phyloP scores from a whole-genome alignment of 2,329 filamentous ascomycete genomes.

The Triangularia setosa region DNA sequence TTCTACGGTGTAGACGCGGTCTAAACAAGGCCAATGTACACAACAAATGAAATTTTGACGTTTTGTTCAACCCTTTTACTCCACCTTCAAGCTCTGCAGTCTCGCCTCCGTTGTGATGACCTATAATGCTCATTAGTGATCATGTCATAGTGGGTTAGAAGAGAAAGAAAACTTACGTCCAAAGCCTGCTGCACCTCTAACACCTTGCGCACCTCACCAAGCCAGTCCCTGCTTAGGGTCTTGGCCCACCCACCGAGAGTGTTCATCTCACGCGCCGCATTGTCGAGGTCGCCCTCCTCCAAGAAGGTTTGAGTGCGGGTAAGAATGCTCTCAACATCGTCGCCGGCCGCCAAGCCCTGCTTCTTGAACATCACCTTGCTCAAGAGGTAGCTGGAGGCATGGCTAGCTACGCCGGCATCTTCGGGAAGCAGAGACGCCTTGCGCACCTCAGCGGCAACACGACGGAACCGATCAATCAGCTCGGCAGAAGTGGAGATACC shows the following conservation, averaged over 20 bases:
- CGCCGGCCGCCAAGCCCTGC: conserved; percentile 73
- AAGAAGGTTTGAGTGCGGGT: conserved; percentile 84
- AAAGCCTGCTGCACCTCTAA: conserved; percentile 94
- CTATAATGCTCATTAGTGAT: conserved; percentile 39
- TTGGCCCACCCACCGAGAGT: conserved; percentile 89
- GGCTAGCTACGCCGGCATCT: conserved; percentile 88
- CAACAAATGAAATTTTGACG: conserved; percentile 11
- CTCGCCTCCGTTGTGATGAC: conserved; percentile 87
- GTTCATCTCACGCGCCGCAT: conserved; percentile 93
- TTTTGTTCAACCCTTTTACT: conserved; percentile 44
- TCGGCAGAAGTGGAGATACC: conserved; percentile 80
- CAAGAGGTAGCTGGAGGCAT: conserved; percentile 83
- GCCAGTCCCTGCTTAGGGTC: conserved; percentile 90
- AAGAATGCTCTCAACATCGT: conserved; percentile 91
- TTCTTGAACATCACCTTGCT: conserved; percentile 98
- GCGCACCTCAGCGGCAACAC: conserved; percentile 85
- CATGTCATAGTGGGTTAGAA: background rate
- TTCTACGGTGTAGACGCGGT: conserved; percentile 7
- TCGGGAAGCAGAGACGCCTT: conserved; percentile 92
- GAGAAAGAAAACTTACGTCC: conserved; percentile 62
- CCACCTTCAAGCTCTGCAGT: conserved; percentile 79
- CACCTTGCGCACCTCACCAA: conserved; percentile 84
- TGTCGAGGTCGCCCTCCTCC: conserved; percentile 90
- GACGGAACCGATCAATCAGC: conserved; percentile 92
- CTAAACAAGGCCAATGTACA: conserved; percentile 21